Percentiles rank a stretch among this genome's conserved stretches.
phyloP scores from a whole-genome alignment of 352 stramenopile genomes.

The Phytophthora kernoviae region DNA sequence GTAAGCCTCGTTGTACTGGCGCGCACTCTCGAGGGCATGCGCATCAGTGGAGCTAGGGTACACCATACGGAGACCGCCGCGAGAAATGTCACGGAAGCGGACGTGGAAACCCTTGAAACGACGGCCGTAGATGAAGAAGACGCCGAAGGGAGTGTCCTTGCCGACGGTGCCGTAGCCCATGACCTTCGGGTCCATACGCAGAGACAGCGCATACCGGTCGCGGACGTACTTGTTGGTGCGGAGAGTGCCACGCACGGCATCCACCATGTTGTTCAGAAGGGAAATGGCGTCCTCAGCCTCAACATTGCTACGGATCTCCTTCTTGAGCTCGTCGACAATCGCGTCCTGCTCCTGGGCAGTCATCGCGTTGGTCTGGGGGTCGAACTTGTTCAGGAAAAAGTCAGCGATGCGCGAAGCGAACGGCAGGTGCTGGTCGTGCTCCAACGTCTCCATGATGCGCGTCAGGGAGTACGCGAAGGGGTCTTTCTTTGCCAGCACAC shows the following conservation, averaged over 20 bases:
- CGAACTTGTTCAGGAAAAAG: conserved; percentile 93
- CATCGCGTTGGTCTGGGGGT: conserved; percentile 52
- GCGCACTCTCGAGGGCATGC: conserved; percentile 66
- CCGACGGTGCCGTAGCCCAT: conserved; percentile 83
- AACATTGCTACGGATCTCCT: conserved; percentile 76
- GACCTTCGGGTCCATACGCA: conserved; percentile 80
- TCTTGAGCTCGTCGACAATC: conserved; percentile 58
- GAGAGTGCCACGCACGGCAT: conserved; percentile 75
- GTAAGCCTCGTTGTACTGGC: conserved; percentile 87
- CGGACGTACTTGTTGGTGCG: conserved; percentile 86
- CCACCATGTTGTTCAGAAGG: conserved; percentile 79
- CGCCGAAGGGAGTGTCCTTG: conserved; percentile 93
- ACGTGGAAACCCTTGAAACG: conserved; percentile 94
- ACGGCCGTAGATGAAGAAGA: conserved; percentile 97
- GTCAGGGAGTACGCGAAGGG: conserved; percentile 94
- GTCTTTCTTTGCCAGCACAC: conserved; percentile 94
- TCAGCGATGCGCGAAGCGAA: conserved; percentile 93
- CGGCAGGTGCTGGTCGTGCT: conserved; percentile 89
- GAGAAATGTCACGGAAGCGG: conserved; percentile 83
- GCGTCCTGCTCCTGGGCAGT: conserved; percentile 49
- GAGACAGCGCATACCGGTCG: conserved; percentile 78
- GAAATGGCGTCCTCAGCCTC: conserved; percentile 76
- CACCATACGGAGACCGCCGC: conserved; percentile 78
- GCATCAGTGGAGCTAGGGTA: conserved; percentile 71
- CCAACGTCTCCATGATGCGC: conserved; percentile 94